phyloP scores from a whole-genome alignment of 2,329 filamentous ascomycete species.

The Bipolaris victoriae region DNA sequence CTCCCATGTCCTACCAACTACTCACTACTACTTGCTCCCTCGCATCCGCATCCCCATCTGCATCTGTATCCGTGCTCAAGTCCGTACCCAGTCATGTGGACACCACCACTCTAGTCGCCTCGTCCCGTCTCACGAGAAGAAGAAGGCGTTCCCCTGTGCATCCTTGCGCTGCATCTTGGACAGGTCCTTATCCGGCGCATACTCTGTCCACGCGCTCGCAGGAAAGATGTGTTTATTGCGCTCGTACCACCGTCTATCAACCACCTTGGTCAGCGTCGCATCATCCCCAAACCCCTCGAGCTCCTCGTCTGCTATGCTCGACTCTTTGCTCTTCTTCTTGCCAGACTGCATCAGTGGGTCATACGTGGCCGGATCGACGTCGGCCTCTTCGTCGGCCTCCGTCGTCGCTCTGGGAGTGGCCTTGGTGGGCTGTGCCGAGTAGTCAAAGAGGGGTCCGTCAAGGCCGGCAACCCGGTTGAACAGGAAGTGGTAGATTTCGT shows the following conservation, averaged over 20 bases:
- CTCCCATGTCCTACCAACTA: no score
- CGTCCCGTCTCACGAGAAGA: conserved; percentile 55
- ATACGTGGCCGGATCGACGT: conserved; percentile 39
- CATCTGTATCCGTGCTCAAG: neutral
- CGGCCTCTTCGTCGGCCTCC: conserved; percentile 26
- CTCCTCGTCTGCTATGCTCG: conserved; percentile 54
- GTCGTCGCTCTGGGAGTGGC: conserved; percentile 43
- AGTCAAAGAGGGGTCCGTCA: conserved; percentile 80
- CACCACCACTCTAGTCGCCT: neutral
- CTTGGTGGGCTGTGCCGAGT: conserved; percentile 60
- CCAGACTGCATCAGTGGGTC: conserved; percentile 51
- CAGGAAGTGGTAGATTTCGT: conserved; percentile 96
- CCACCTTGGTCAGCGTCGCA: conserved; percentile 84
- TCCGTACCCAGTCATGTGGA: neutral
- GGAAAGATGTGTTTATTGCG: conserved; percentile 98
- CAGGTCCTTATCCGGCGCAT: conserved; percentile 89
- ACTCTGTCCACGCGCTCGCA: conserved; percentile 93
- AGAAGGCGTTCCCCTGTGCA: conserved; percentile 88
- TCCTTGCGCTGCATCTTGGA: conserved; percentile 78
- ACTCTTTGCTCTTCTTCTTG: conserved; percentile 43
- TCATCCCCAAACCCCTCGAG: conserved; percentile 80
- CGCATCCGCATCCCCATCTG: no score
- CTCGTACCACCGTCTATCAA: conserved; percentile 96
- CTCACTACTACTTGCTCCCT: no score
- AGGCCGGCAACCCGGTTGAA: conserved; percentile 82